Evolutionary conservation across 1,284 basidiomycete species (phyloP), one percentile per base, ranked within the genome.

Genomic region (Sanghuangporus baumii): DNA sequence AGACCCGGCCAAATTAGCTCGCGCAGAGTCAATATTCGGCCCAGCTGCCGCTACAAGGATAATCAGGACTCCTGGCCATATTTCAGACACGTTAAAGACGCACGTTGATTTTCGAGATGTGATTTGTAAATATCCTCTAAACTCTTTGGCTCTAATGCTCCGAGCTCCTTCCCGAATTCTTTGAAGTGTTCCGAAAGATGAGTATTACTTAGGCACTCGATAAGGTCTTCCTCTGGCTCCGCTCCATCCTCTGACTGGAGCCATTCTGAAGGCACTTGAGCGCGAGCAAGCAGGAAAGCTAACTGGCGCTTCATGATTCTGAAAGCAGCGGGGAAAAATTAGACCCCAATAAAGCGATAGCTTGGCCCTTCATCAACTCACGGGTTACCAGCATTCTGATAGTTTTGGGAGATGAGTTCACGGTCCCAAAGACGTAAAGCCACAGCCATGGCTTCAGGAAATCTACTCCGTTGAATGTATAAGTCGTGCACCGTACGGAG

Each of bases 81-180:
- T 16, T 0, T 34, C 18, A 54, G 14, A 9, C 58, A 2, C 38
- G 47, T n/a, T 54, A 50, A 52, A 47, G 26, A 78, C 83, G 69
- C 73, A 88, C 93, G 81, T 1, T 90, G 87, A 69, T 91, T 93
- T 73, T 99, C 96, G 20, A 99, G 81, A 76, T 99, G 96, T 6
- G 89, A 88, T 76, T 99, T 99, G 81, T 99, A 99, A 37, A 99
- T 93, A 74, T 99, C 97, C 72, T 99, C 97, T 60, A 98, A 78
- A 57, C 88, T 91, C 79, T 93, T 94, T 6, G 97, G 84, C 54
- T 98, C 96, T 6, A 82, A 78, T 3, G 98, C 96, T 58, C 89
- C 94, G 61, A 99, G 81, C 74, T 98, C 96, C 75, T 96, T 97
- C 43, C 95, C 97, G 71, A 98, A 99, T 34, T 88, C 87, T 60